Base-by-base conservation (phyloP, 1,284 basidiomycete species). In the Marasmius oreades region DNA sequence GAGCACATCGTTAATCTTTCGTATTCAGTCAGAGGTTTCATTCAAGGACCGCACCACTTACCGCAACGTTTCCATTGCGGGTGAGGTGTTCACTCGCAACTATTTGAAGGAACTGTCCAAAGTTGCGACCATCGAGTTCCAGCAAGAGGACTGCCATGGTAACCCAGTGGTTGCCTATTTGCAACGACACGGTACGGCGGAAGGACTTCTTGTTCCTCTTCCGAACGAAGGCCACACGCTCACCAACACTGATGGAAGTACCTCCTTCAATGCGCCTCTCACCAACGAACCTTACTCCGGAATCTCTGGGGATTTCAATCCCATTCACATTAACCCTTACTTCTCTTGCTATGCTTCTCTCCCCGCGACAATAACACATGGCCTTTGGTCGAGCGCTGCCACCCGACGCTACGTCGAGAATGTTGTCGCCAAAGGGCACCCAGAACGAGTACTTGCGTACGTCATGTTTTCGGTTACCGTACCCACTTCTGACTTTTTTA, bases 271-370 rank as follows among this genome's bases (percentile, higher is more conserved):
- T 55, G 80, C 93, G 3, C 92, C 95, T 16, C 77, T 91, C 43
- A 92, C 92, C 55, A 98, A 99, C 71, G 87, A 97, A 74, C 90
- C 95, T 3, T 98, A 98, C 77, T 98, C 95, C 5, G 88, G 90
- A 71, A 85, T 95, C 58, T 98, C 96, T 2, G 95, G 96, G 50
- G 97, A 99, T 74, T 98, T 93, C 81, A 98, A 91, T 65, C 90
- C 92, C n/a, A 97, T 99, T 64, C 97, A 99, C 73, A 80, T 97
- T 74, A 98, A 99, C 75, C 97, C 96, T 0, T 98, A 98, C 80
- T 98, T 99, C 78, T 86, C 96, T 26, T 90, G 94, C 70, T 94
- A 92, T 65, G 95, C 96, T 14, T 85, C 88, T 20, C 86, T 99
- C 22, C 96, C 95, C 28, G 92, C 92, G 14, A 98, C 97, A 18